Conservation (phyloP, 2,329 filamentous ascomycete genomes). For the Didymella pomorum region DNA sequence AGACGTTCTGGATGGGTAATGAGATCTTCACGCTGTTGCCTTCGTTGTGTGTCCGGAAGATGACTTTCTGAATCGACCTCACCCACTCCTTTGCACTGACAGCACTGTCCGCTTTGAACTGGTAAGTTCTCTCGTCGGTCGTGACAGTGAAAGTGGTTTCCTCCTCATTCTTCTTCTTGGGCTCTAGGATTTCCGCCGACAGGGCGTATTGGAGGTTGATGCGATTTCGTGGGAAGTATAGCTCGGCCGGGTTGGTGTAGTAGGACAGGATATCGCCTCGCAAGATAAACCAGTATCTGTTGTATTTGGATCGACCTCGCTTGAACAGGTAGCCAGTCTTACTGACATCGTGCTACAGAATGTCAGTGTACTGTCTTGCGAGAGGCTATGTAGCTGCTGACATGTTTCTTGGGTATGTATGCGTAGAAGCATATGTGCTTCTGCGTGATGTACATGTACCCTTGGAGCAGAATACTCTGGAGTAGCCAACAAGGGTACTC, state of each 20-base stretch:
- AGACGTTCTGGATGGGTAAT: constrained; percentile 83
- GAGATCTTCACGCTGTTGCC: constrained; percentile 97
- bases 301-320: constrained; percentile 87
- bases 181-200: constrained; percentile 77
- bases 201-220: constrained; percentile 93
- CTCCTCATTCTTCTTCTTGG: constrained; percentile 74
- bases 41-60: constrained; percentile 94
- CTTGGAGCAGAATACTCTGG: constrained; percentile 89
- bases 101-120: constrained; percentile 87
- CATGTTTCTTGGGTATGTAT: constrained; percentile 91
- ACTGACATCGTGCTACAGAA: constrained; percentile 58
- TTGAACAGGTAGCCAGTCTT: constrained; percentile 92
- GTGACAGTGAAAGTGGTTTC: constrained; percentile 79
- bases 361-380: constrained; percentile 28
- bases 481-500: constrained; percentile 95
- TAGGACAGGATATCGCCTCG: constrained; percentile 94
- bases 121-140: constrained; percentile 82
- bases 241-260: constrained; percentile 80
- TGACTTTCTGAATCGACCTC: constrained; percentile 89
- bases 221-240: constrained; percentile 91
- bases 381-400: constrained; percentile 54
- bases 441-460: constrained; percentile 93
- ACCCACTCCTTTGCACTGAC: constrained; percentile 96
- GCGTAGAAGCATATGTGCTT: constrained; percentile 97
- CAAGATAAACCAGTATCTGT: constrained; percentile 90